These are phyloP conservation scores for Cladobotryum mycophilum DNA, from an alignment of 2,329 filamentous ascomycete genomes.

Conservation along the genomic window DNA sequence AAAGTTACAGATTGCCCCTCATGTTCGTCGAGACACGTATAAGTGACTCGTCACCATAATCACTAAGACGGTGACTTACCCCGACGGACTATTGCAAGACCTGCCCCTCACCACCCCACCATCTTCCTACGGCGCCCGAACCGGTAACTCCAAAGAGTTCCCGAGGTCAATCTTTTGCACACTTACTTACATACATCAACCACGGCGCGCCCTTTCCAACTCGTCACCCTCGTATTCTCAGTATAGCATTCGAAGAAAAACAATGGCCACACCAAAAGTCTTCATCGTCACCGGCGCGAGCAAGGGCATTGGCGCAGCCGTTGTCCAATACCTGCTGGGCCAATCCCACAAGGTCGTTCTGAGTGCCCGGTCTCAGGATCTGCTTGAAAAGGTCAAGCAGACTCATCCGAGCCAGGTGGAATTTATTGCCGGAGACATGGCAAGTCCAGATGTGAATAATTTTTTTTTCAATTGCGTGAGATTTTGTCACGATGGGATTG, in stretches of 20 bases:
- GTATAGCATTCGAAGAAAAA: too few species aligned
- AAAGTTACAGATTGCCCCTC: too few species aligned
- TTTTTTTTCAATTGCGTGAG: neutral
- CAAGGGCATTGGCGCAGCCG: constrained; percentile 55
- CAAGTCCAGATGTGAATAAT: constrained; percentile 41
- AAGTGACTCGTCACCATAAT: too few species aligned
- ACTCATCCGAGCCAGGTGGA: constrained; percentile 48
- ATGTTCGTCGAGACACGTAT: too few species aligned
- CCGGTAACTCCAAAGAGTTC: neutral
- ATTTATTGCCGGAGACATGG: constrained; percentile 50
- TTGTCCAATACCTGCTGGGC: constrained; percentile 45
- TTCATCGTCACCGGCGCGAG: constrained; percentile 65
- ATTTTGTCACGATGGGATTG: neutral
- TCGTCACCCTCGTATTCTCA: neutral
- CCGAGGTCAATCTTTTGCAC: neutral
- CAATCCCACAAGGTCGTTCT: constrained; percentile 53
- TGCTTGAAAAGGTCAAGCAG: constrained; percentile 45
- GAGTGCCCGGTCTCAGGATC: constrained; percentile 47
- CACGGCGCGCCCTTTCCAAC: neutral
- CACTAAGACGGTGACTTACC: too few species aligned
- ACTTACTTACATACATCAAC: neutral
- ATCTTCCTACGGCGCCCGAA: neutral
- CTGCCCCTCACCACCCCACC: neutral
- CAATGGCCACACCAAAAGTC: constrained; percentile 41
- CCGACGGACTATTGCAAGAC: too few species aligned